Percentiles rank a stretch among this genome's conserved stretches.
phyloP scores from a whole-genome alignment of 2,329 filamentous ascomycete species.

The Coniochaeta prunicola region DNA sequence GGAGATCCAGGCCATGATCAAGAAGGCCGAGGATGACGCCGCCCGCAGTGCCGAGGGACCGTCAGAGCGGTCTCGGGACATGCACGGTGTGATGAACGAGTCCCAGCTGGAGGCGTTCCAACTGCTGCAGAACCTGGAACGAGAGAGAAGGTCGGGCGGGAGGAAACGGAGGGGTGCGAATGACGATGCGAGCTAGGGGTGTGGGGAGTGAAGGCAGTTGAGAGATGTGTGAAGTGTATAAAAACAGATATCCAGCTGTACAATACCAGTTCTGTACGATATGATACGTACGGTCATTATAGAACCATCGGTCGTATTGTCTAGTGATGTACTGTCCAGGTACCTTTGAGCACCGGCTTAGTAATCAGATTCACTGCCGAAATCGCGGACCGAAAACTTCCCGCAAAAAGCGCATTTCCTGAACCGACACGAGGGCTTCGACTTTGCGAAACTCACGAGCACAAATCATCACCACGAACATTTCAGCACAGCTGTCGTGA shows the following conservation, averaged over 20 bases:
- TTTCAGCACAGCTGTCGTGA: constrained; percentile 14
- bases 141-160: background rate
- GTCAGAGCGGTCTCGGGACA: background rate
- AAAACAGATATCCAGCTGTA: background rate
- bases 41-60: background rate
- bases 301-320: too few relatives aligned
- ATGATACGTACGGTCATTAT: background rate
- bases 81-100: background rate
- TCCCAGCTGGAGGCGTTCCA: background rate
- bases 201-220: background rate
- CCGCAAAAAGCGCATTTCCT: background rate
- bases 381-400: background rate
- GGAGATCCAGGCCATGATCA: constrained; percentile 15
- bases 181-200: background rate
- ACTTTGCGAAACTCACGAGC: background rate
- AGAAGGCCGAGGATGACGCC: background rate
- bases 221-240: background rate
- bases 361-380: background rate
- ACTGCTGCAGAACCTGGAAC: background rate
- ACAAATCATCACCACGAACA: constrained; percentile 16
- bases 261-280: background rate
- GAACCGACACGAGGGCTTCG: background rate
- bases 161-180: background rate
- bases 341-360: background rate
- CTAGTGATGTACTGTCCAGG: background rate